A percentile compares a stretch with the other conserved stretches of the same genome.
These are phyloP conservation scores for Triticum urartu DNA, from an alignment of 176 grass and related monocot genomes.

Conservation along the genomic window DNA sequence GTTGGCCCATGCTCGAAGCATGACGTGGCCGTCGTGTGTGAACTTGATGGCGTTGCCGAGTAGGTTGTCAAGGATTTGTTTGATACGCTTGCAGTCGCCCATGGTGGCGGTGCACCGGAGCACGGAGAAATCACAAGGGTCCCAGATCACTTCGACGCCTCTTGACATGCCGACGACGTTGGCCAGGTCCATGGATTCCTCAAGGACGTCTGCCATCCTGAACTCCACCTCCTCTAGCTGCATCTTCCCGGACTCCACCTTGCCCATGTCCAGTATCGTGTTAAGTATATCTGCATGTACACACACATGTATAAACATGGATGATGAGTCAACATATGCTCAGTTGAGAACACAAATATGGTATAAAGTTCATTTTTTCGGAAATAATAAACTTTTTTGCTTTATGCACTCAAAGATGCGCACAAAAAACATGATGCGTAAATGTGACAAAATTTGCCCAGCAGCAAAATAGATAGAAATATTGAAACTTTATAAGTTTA, in stretches of 20 bases:
- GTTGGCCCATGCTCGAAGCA: constrained; percentile 66
- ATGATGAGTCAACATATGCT: not conserved
- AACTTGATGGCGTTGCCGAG: constrained; percentile 85
- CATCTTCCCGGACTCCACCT: constrained; percentile 85
- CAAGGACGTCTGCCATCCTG: constrained; percentile 60
- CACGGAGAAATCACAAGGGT: constrained; percentile 73
- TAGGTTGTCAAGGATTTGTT: constrained; percentile 81
- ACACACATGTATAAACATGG: not conserved
- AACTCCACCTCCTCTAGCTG: constrained; percentile 64
- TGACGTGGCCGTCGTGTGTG: constrained; percentile 50
- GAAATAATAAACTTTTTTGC: not conserved
- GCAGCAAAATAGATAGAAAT: not conserved
- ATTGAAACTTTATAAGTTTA: not conserved
- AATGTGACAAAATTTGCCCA: not conserved
- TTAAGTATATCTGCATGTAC: constrained; percentile 61
- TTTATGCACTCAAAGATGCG: not conserved
- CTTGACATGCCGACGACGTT: constrained; percentile 48
- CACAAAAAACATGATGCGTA: not conserved
- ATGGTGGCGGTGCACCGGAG: constrained; percentile 27
- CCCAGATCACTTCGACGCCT: constrained; percentile 77
- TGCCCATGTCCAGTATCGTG: constrained; percentile 69
- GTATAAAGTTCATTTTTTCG: not conserved
- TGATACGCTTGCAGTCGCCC: constrained; percentile 58
- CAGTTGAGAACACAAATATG: not conserved
- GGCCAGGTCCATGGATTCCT: constrained; percentile 67